Evolutionary conservation across 208 protist genomes (phyloP).

Genomic region (Trypanosoma platydactyli): DNA sequence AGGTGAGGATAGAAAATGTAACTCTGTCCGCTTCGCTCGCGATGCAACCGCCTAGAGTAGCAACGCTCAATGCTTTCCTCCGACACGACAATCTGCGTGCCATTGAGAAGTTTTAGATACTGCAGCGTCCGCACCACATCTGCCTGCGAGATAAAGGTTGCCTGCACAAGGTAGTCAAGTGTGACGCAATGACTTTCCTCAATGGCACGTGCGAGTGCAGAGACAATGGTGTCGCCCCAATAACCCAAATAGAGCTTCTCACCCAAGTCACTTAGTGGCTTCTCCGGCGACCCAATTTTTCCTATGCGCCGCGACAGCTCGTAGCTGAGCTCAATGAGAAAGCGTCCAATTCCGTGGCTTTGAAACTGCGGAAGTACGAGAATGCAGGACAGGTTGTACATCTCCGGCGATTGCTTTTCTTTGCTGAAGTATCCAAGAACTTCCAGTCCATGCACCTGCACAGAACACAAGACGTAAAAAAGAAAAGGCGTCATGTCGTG

Average conservation of each 20-base stretch:
- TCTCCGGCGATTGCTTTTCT: slow-evolving; percentile 95
- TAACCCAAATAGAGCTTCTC: slow-evolving; percentile 93
- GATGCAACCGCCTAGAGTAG: slow-evolving; percentile 66
- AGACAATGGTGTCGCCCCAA: slow-evolving; percentile 92
- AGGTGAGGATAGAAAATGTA: slow-evolving; percentile 86
- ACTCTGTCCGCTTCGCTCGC: slow-evolving; percentile 67
- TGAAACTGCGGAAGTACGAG: slow-evolving; percentile 97
- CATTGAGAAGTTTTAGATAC: slow-evolving; percentile 56
- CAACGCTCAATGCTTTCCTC: slow-evolving; percentile 77
- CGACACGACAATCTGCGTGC: slow-evolving; percentile 72
- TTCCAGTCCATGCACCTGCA: slow-evolving; percentile 93
- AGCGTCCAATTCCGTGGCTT: slow-evolving; percentile 96
- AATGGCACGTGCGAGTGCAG: slow-evolving; percentile 61
- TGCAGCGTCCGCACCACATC: slow-evolving; percentile 79
- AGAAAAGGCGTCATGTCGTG: slow-evolving; percentile 99
- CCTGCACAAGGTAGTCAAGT: slow-evolving; percentile 80
- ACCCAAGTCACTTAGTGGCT: slow-evolving; percentile 99
- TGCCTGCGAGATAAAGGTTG: slow-evolving; percentile 73
- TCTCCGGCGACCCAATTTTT: slow-evolving; percentile 98
- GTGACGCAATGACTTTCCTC: slow-evolving; percentile 80
- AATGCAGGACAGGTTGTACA: slow-evolving; percentile 99
- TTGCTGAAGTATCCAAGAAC: slow-evolving; percentile 99
- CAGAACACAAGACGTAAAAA: slow-evolving; percentile 98
- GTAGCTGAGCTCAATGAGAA: slow-evolving; percentile 98
- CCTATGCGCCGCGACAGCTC: slow-evolving; percentile 96